phyloP scores from a whole-genome alignment of 2,329 filamentous ascomycete genomes.

The Phymatotrichopsis omnivora region DNA sequence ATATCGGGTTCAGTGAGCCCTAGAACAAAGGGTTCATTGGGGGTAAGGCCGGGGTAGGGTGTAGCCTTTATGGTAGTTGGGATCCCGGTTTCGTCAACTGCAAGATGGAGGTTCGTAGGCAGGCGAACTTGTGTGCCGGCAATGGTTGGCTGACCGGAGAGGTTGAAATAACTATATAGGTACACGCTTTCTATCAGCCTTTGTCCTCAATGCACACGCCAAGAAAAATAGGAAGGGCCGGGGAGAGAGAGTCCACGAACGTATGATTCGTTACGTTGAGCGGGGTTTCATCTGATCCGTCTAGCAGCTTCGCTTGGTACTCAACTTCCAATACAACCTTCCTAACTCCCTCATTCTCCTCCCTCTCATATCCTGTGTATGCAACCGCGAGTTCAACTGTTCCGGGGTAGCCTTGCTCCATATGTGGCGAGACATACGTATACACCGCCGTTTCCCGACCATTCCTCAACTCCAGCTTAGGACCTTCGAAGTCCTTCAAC shows the following conservation, averaged over 20 bases:
- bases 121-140: constrained; percentile 52
- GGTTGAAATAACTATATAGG: constrained; percentile 58
- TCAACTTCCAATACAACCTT: constrained; percentile 71
- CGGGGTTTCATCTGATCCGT: constrained; percentile 72
- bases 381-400: constrained; percentile 66
- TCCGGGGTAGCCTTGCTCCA: constrained; percentile 84
- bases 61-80: constrained; percentile 55
- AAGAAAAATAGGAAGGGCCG: too few species aligned
- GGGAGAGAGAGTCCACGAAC: constrained; percentile 39
- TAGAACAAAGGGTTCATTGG: constrained; percentile 60
- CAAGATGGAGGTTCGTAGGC: constrained; percentile 55
- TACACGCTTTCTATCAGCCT: too few species aligned
- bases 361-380: constrained; percentile 66
- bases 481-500: constrained; percentile 66
- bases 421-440: constrained; percentile 54
- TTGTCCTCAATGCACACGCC: too few species aligned
- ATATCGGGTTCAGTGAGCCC: constrained; percentile 62
- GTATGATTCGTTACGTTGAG: constrained; percentile 96
- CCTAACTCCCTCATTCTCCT: constrained; percentile 46
- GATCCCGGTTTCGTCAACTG: constrained; percentile 62
- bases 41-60: constrained; percentile 53
- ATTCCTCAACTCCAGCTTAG: constrained; percentile 43
- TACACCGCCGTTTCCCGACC: constrained; percentile 40
- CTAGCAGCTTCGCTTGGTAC: constrained; percentile 75
- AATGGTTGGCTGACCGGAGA: constrained; percentile 47